Conservation (phyloP, 306 rosid genomes). For the Corylus heterophylla region DNA sequence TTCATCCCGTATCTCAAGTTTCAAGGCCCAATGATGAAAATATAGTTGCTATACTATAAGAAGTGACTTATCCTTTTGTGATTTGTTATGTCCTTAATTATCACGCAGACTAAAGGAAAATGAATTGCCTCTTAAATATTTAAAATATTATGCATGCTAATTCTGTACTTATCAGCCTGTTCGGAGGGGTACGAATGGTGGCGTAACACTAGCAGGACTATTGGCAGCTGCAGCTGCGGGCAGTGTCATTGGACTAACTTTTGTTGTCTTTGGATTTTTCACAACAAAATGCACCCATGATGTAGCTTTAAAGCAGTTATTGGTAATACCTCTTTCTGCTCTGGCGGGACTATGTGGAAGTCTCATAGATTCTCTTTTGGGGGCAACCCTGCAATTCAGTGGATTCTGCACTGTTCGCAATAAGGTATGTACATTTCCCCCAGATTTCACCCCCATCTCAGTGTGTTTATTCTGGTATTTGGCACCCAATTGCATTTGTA, state of each 20-base stretch:
- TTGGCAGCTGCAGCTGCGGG: constrained; percentile 88
- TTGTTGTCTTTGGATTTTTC: constrained; percentile 55
- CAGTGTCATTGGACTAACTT: constrained; percentile 61
- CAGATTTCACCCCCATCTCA: neutral
- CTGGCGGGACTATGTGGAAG: constrained; percentile 79
- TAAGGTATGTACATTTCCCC: constrained; percentile 47
- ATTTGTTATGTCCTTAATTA: neutral
- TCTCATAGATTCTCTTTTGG: constrained; percentile 86
- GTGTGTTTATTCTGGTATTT: neutral
- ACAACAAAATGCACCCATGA: constrained; percentile 51
- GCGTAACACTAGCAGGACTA: constrained; percentile 78
- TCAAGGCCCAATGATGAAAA: neutral
- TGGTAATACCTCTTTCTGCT: constrained; percentile 69
- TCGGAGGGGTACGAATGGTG: constrained; percentile 91
- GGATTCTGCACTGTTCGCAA: constrained; percentile 86
- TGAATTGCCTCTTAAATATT: constrained; percentile 12
- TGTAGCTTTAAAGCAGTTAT: constrained; percentile 65
- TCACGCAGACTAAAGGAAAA: constrained; percentile 8
- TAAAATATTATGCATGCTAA: constrained; percentile 18
- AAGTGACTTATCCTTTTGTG: neutral
- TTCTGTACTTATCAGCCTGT: constrained; percentile 55
- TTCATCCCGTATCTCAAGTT: neutral
- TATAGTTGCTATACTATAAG: neutral
- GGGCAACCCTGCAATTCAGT: constrained; percentile 88
- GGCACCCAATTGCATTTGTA: constrained; percentile 7